These are phyloP conservation scores for Cryptococcus sp. DNA, from an alignment of 1,284 basidiomycete species.

Conservation along the genomic window DNA sequence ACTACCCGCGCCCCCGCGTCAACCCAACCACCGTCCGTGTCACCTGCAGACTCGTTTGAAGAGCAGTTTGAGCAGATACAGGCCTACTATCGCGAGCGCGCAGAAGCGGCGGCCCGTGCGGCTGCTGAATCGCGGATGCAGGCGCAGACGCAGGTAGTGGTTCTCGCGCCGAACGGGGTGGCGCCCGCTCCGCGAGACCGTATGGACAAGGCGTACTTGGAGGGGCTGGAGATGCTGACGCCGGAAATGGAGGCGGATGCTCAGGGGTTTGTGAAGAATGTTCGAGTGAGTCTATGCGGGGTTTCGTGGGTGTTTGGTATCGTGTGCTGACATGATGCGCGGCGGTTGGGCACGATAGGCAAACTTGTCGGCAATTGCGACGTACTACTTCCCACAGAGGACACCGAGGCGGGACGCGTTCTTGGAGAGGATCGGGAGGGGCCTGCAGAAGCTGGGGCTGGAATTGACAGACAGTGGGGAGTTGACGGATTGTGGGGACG, in stretches of 20 bases:
- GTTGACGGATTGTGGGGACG: slow-evolving; percentile 24
- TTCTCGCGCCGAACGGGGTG: slow-evolving; percentile 9
- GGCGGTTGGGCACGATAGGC: slow-evolving; percentile 18
- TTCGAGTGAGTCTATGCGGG: slow-evolving; percentile 46
- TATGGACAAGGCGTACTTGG: slow-evolving; percentile 22
- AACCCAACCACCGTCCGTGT: background rate
- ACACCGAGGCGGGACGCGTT: slow-evolving; percentile 36
- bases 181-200: slow-evolving; percentile 15
- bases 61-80: slow-evolving; percentile 18
- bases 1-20: slow-evolving; percentile 2
- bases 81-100: slow-evolving; percentile 9
- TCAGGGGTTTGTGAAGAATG: slow-evolving; percentile 42
- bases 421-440: slow-evolving; percentile 40
- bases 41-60: slow-evolving; percentile 13
- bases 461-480: slow-evolving; percentile 38
- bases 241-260: slow-evolving; percentile 33
- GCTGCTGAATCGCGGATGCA: slow-evolving; percentile 13
- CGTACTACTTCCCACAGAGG: slow-evolving; percentile 31
- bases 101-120: slow-evolving; percentile 4
- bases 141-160: slow-evolving; percentile 16
- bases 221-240: slow-evolving; percentile 37
- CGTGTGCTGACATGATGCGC: background rate
- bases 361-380: slow-evolving; percentile 35
- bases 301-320: background rate
- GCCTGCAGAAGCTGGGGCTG: slow-evolving; percentile 36